Evolutionary conservation across 371 early-diverging fungal species (phyloP), one percentile per base, ranked within the genome.

Genomic region (Amoeboaphelidium protococcarum): DNA sequence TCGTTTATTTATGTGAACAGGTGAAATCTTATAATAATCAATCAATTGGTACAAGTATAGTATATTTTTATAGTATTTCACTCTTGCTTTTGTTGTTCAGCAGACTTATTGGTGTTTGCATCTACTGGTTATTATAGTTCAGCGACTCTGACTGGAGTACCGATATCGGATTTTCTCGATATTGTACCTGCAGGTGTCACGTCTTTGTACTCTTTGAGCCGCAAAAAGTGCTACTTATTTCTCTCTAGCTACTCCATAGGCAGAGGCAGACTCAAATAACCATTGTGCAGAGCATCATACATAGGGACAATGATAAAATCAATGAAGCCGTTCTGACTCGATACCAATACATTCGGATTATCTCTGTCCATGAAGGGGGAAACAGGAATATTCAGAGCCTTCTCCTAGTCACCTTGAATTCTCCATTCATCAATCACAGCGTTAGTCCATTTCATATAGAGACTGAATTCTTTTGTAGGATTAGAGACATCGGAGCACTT

Each of bases 401-500:
- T 62, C 55, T 77, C 78, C 19, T 69, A 53, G 48, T 74, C 69
- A 20, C 71, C 74, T 54, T 77, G 78, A 40, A 61, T 62, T n/a
- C 58, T 58, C 54, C 67, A 71, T 52, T 76, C 77, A 52, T 73
- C 65, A 16, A 68, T 47, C 13, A 76, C 52, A 1, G 65, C 58
- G 20, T 67, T 58, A 0, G 69, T 63, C 66, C 66, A 65, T 40
- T 50, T 54, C 52, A 51, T 51, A 50, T 62, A 55, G 20, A 62
- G 48, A 49, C 47, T 46, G 48, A 61, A 66, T 2, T 55, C 55
- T 26, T 63, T 60, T 1, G 55, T 59, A 25, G 58, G 50, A 47
- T 83, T 83, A 53, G 76, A 74, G 45, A 83, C 75, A 50, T 83
- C 84, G 16, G 82, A 76, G 58, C 80, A 80, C 58, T 83, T 83